These are phyloP conservation scores for Hirsutella rhossiliensis DNA, from an alignment of 2,329 filamentous ascomycete species.

Conservation along the genomic window DNA sequence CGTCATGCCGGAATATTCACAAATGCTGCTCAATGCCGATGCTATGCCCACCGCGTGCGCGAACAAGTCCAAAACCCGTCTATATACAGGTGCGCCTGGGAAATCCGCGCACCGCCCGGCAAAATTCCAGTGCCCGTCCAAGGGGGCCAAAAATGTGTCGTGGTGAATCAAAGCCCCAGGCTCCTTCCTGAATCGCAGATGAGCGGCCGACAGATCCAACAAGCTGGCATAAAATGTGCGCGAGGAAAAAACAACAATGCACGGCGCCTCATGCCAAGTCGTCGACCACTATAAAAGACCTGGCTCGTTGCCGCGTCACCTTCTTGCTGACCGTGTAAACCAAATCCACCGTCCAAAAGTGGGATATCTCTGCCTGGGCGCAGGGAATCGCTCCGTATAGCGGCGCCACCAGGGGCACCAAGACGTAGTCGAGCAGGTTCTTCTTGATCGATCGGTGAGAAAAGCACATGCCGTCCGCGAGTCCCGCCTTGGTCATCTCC, in stretches of 20 bases:
- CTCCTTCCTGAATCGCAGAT: not conserved
- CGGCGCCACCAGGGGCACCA: conserved; percentile 56
- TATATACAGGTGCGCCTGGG: conserved; percentile 30
- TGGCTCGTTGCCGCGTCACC: conserved; percentile 39
- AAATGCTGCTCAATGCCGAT: conserved; percentile 23
- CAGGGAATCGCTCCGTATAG: conserved; percentile 57
- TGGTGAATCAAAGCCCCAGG: not conserved
- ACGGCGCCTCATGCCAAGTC: conserved; percentile 24
- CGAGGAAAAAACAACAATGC: not conserved
- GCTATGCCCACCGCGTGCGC: conserved; percentile 34
- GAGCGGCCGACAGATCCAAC: conserved; percentile 6
- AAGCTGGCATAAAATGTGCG: conserved; percentile 1
- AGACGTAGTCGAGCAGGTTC: conserved; percentile 49
- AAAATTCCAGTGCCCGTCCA: not conserved
- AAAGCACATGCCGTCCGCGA: conserved; percentile 54
- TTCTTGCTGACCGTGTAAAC: conserved; percentile 65
- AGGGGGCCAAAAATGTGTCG: conserved; percentile 9
- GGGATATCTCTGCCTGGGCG: conserved; percentile 53
- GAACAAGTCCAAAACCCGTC: conserved; percentile 31
- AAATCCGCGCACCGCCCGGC: not conserved
- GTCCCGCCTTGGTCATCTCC: conserved; percentile 54
- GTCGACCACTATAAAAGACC: conserved; percentile 27
- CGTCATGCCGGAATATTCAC: conserved; percentile 23
- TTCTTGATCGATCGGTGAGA: conserved; percentile 42
- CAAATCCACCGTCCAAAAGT: conserved; percentile 58